Percentiles rank a stretch among this genome's conserved stretches.
phyloP scores from a whole-genome alignment of 805 yeast genomes.

The Saccharomycopsis microspora region DNA sequence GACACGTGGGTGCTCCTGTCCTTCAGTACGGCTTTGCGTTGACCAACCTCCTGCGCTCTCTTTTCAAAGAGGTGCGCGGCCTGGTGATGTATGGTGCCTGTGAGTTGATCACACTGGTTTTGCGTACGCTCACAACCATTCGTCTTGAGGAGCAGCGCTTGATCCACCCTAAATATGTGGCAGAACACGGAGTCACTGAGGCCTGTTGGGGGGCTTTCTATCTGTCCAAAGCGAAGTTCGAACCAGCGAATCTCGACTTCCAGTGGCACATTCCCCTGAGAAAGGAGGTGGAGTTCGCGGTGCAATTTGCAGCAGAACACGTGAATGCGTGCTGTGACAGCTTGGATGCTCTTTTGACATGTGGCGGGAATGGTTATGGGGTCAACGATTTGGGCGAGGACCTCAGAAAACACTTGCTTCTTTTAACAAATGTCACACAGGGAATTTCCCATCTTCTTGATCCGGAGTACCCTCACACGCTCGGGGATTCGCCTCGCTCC shows the following conservation, averaged over 20 bases:
- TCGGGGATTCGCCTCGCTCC: not conserved
- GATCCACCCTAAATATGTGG: conserved; percentile 18
- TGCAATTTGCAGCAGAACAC: conserved; percentile 41
- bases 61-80: conserved; percentile 44
- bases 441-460: conserved; percentile 69
- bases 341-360: conserved; percentile 27
- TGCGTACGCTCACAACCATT: conserved; percentile 52
- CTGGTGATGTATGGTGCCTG: conserved; percentile 55
- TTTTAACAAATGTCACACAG: conserved; percentile 47
- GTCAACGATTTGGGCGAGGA: conserved; percentile 18
- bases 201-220: conserved; percentile 72
- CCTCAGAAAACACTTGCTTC: conserved; percentile 41
- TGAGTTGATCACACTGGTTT: conserved; percentile 52
- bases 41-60: conserved; percentile 30
- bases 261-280: conserved; percentile 67
- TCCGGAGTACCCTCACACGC: conserved; percentile 45
- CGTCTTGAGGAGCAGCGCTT: conserved; percentile 45
- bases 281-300: conserved; percentile 48
- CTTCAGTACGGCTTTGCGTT: conserved; percentile 35
- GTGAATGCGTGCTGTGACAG: conserved; percentile 31
- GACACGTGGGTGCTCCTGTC: conserved; percentile 50
- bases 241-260: conserved; percentile 38
- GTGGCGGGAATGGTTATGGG: conserved; percentile 12
- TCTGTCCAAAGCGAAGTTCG: conserved; percentile 39
- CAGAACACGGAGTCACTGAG: conserved; percentile 29